Evolutionary conservation across 306 rosid species (phyloP).

Genomic region (Cicer cuneatum): DNA sequence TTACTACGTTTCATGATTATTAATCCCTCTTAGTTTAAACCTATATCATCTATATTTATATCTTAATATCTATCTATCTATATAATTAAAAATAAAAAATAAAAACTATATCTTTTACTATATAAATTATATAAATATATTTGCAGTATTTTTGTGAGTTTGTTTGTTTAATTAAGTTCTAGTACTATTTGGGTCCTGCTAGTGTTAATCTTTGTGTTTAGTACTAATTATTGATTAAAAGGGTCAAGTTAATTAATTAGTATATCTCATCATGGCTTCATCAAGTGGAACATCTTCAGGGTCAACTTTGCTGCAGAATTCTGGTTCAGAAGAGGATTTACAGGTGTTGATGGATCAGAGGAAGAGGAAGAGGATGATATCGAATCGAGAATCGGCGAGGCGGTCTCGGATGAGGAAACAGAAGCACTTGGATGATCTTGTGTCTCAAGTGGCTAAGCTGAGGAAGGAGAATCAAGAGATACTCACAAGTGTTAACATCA

Average conservation of each 20-base stretch:
- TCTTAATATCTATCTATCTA: neutral
- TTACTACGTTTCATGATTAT: slow-evolving; percentile 89
- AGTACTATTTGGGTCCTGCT: slow-evolving; percentile 59
- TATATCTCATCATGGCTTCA: slow-evolving; percentile 65
- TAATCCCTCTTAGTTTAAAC: neutral
- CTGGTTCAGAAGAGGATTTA: slow-evolving; percentile 75
- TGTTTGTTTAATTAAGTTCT: slow-evolving; percentile 1
- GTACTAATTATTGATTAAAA: neutral
- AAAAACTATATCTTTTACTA: slow-evolving; percentile 1
- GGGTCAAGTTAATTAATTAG: neutral
- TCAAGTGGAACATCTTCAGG: slow-evolving; percentile 84
- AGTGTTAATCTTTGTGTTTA: slow-evolving; percentile 16
- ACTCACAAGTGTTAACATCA: slow-evolving; percentile 58
- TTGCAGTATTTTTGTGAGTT: slow-evolving; percentile 40
- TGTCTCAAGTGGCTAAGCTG: slow-evolving; percentile 62
- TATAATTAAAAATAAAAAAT: neutral
- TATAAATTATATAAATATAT: slow-evolving; percentile 8
- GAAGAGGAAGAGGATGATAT: slow-evolving; percentile 92
- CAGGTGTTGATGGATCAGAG: slow-evolving; percentile 72
- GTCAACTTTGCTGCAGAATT: slow-evolving; percentile 61
- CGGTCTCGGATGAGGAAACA: slow-evolving; percentile 92
- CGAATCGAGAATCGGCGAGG: slow-evolving; percentile 92
- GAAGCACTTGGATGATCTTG: slow-evolving; percentile 88
- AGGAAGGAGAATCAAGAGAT: slow-evolving; percentile 80
- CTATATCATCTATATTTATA: slow-evolving; percentile 7